A percentile compares a stretch with the other conserved stretches of the same genome.
phyloP scores from a whole-genome alignment of 164 flowering plant genomes.

The Brasenia schreberi region DNA sequence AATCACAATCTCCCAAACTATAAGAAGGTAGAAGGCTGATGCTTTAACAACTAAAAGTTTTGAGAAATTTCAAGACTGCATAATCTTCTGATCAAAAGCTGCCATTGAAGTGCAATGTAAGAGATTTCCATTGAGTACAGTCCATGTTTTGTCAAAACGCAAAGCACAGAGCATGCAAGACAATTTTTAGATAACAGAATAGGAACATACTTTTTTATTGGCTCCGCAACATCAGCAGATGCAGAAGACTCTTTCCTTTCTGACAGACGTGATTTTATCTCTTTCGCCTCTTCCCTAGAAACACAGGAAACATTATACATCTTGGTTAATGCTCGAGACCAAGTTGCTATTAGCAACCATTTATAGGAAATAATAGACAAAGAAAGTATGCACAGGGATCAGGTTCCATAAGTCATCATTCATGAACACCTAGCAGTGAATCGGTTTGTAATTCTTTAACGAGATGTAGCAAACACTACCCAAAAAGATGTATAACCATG shows the following conservation, averaged over 20 bases:
- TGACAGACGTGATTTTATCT: conserved; percentile 20
- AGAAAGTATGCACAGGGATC: not conserved
- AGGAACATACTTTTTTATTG: conserved; percentile 31
- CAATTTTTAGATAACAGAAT: not conserved
- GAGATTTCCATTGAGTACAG: too few relatives aligned
- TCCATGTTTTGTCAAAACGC: not conserved
- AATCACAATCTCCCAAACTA: too few relatives aligned
- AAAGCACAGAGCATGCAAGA: not conserved
- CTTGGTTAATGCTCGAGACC: not conserved
- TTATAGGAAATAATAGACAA: not conserved
- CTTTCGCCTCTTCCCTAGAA: conserved; percentile 61
- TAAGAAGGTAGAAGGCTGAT: too few relatives aligned
- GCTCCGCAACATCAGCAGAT: conserved; percentile 23
- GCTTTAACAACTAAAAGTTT: too few relatives aligned
- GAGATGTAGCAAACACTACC: too few relatives aligned
- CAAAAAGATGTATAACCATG: too few relatives aligned
- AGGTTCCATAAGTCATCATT: too few relatives aligned
- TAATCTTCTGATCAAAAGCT: too few relatives aligned
- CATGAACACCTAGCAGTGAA: too few relatives aligned
- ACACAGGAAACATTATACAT: not conserved
- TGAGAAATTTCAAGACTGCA: too few relatives aligned
- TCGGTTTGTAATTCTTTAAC: too few relatives aligned
- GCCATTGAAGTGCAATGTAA: too few relatives aligned
- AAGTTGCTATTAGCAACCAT: not conserved
- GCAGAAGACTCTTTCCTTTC: conserved; percentile 7